phyloP scores from a whole-genome alignment of 106 monocot genomes.

The Dioscorea zingiberensis region DNA sequence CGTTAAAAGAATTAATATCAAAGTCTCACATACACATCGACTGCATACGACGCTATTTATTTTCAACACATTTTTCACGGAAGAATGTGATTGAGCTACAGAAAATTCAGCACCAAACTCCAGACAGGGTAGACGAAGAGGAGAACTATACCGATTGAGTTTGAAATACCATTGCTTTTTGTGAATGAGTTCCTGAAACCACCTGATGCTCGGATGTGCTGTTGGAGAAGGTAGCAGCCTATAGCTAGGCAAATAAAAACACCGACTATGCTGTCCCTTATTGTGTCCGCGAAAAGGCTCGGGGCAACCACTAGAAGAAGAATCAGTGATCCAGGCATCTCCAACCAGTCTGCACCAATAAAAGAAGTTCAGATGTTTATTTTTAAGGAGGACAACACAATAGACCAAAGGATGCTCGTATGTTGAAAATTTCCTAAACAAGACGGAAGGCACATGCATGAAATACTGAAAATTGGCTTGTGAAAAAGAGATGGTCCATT shows the following conservation, averaged over 20 bases:
- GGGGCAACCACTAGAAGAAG: constrained; percentile 77
- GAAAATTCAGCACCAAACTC: constrained; percentile 27
- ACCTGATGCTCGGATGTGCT: constrained; percentile 87
- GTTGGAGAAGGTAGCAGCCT: constrained; percentile 81
- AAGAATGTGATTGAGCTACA: too few species aligned
- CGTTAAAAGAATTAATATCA: too few species aligned
- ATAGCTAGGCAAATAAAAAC: constrained; percentile 55
- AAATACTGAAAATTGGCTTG: too few species aligned
- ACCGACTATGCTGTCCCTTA: constrained; percentile 38
- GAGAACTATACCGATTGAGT: constrained; percentile 71
- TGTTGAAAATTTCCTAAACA: too few species aligned
- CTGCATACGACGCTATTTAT: too few species aligned
- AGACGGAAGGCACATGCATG: too few species aligned
- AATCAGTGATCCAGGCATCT: constrained; percentile 69
- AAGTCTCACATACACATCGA: too few species aligned
- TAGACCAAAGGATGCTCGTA: too few species aligned
- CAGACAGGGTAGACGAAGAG: constrained; percentile 78
- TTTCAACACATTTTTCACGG: too few species aligned
- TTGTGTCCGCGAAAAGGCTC: constrained; percentile 34
- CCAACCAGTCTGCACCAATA: constrained; percentile 54
- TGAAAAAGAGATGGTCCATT: too few species aligned
- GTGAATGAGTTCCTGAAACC: constrained; percentile 85
- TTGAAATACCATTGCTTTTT: constrained; percentile 68
- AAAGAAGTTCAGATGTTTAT: too few species aligned
- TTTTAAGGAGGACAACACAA: too few species aligned